Conservation (phyloP, 1,139 yeast species). For the Debaryomycetaceae sp. region DNA sequence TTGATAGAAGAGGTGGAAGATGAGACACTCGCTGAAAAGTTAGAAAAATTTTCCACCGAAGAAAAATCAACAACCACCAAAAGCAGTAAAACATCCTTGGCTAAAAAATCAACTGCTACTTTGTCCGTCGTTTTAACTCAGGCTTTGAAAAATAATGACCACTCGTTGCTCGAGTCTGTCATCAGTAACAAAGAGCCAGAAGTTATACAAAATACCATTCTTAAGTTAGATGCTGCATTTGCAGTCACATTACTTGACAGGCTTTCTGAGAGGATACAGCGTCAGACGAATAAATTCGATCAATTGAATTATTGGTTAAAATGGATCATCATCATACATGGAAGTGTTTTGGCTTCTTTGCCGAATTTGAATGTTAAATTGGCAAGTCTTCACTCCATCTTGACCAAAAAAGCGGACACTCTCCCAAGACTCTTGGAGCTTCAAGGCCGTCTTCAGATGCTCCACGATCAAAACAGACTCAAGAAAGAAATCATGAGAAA, state of each 20-base stretch:
- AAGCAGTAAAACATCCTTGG: slow-evolving; percentile 22
- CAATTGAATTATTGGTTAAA: slow-evolving; percentile 86
- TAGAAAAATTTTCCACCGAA: slow-evolving; percentile 41
- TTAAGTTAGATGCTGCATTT: slow-evolving; percentile 64
- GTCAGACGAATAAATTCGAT: slow-evolving; percentile 62
- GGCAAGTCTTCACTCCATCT: slow-evolving; percentile 73
- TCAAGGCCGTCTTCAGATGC: slow-evolving; percentile 75
- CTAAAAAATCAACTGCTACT: slow-evolving; percentile 54
- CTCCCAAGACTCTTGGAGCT: slow-evolving; percentile 77
- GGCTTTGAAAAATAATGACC: slow-evolving; percentile 71
- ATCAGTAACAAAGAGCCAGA: slow-evolving; percentile 70
- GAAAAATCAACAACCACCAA: slow-evolving; percentile 26
- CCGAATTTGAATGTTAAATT: slow-evolving; percentile 69
- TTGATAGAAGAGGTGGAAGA: slow-evolving; percentile 42
- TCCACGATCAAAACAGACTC: slow-evolving; percentile 66
- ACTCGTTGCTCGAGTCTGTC: slow-evolving; percentile 73
- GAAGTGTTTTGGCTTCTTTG: slow-evolving; percentile 67
- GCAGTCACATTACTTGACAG: slow-evolving; percentile 78
- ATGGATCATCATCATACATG: slow-evolving; percentile 90
- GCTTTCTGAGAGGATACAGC: slow-evolving; percentile 78
- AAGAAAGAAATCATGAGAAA: slow-evolving; percentile 50
- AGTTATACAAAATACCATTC: slow-evolving; percentile 69
- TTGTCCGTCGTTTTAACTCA: slow-evolving; percentile 66
- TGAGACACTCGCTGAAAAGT: slow-evolving; percentile 59
- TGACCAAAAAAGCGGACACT: slow-evolving; percentile 69